A percentile compares a stretch with the other conserved stretches of the same genome.
phyloP scores from a whole-genome alignment of 257 asterid species.

The Perilla frutescens region DNA sequence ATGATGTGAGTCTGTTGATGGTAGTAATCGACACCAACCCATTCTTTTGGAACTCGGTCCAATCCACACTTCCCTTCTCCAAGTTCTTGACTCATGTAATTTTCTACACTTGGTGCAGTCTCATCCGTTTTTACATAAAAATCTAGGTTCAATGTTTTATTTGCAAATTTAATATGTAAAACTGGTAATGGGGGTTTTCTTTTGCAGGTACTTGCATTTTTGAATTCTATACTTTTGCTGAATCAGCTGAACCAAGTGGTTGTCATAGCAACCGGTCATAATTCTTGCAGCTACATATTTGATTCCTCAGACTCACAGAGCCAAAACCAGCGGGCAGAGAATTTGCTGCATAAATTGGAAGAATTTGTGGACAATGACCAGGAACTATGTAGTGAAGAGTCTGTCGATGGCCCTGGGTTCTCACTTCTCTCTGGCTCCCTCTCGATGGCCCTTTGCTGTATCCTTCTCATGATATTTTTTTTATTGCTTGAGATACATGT shows the following conservation, averaged over 20 bases:
- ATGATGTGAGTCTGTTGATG: conserved; percentile 88
- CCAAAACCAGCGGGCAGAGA: conserved; percentile 68
- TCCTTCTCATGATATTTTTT: conserved; percentile 44
- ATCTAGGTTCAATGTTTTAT: neutral
- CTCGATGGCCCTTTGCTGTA: conserved; percentile 98
- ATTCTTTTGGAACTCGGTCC: conserved; percentile 78
- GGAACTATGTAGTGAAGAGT: conserved; percentile 58
- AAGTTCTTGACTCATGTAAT: conserved; percentile 81
- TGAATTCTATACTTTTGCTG: conserved; percentile 74
- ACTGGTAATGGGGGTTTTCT: conserved; percentile 10
- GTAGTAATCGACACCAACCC: conserved; percentile 84
- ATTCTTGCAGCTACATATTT: conserved; percentile 70
- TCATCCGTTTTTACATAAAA: neutral
- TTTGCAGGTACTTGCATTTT: conserved; percentile 73
- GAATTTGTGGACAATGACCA: conserved; percentile 77
- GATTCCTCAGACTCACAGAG: conserved; percentile 67
- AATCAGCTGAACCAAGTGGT: conserved; percentile 88
- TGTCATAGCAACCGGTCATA: conserved; percentile 81
- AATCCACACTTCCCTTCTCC: conserved; percentile 62
- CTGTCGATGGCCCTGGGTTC: conserved; percentile 65
- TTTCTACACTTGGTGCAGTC: neutral
- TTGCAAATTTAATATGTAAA: conserved; percentile 5
- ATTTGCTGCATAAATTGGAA: conserved; percentile 69
- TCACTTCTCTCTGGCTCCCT: conserved; percentile 92
- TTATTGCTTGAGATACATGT: neutral